These are phyloP conservation scores for Pulveroboletus sp. DNA, from an alignment of 768 basidiomycete genomes.

Conservation along the genomic window DNA sequence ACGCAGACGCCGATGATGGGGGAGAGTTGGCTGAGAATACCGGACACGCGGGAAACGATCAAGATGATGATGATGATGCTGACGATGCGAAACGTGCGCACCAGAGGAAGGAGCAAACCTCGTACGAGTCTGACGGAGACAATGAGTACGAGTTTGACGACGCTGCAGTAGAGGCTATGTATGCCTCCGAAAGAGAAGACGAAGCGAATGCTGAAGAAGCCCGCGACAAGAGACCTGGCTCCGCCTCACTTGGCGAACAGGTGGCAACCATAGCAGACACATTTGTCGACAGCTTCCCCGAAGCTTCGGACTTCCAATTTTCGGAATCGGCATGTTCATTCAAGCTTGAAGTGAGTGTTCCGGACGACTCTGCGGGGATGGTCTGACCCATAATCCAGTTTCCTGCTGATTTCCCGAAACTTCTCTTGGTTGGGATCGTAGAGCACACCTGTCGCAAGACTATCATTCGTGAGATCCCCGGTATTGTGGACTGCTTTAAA, in stretches of 20 bases:
- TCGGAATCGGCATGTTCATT: slow-evolving; percentile 67
- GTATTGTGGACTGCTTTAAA: slow-evolving; percentile 86
- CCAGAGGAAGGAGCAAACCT: slow-evolving; percentile 69
- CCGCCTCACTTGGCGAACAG: slow-evolving; percentile 37
- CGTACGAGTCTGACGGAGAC: slow-evolving; percentile 64
- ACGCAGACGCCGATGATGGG: slow-evolving; percentile 53
- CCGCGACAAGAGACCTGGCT: slow-evolving; percentile 16
- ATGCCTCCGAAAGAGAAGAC: slow-evolving; percentile 48
- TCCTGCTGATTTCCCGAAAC: slow-evolving; percentile 82
- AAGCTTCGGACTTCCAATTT: slow-evolving; percentile 74
- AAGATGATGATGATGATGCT: slow-evolving; percentile 82
- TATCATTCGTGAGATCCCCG: slow-evolving; percentile 85
- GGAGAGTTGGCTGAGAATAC: slow-evolving; percentile 39
- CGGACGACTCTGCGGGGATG: neutral
- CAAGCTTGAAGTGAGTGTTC: slow-evolving; percentile 70
- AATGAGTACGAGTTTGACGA: slow-evolving; percentile 48
- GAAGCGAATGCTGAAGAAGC: slow-evolving; percentile 32
- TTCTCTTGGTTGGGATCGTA: slow-evolving; percentile 90
- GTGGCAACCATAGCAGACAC: slow-evolving; percentile 43
- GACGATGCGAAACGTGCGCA: slow-evolving; percentile 73
- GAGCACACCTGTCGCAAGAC: slow-evolving; percentile 84
- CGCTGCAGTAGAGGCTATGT: slow-evolving; percentile 60
- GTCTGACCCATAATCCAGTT: slow-evolving; percentile 52
- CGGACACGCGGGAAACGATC: slow-evolving; percentile 71
- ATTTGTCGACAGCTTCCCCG: slow-evolving; percentile 59